Conservation (phyloP, 345 rosid species). For the Rubroshorea leprosula region DNA sequence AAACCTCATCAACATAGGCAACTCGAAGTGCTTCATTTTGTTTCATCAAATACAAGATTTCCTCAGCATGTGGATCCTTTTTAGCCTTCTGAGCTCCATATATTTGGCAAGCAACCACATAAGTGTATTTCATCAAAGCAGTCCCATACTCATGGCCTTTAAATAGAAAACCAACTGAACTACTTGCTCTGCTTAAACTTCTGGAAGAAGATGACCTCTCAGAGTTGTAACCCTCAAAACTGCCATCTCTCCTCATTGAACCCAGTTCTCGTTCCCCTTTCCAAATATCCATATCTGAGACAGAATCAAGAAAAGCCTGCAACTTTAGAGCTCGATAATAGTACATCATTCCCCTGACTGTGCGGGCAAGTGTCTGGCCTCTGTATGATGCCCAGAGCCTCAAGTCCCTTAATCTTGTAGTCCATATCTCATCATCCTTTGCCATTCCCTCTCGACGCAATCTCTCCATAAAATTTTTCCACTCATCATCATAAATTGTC, state of each 20-base stretch:
- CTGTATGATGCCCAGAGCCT: slow-evolving; percentile 98
- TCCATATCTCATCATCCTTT: slow-evolving; percentile 65
- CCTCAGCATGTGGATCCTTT: slow-evolving; percentile 86
- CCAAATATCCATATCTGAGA: slow-evolving; percentile 86
- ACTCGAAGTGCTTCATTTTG: slow-evolving; percentile 89
- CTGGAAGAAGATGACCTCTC: slow-evolving; percentile 42
- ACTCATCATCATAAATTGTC: slow-evolving; percentile 89
- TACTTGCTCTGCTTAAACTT: slow-evolving; percentile 59
- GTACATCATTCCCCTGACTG: slow-evolving; percentile 99
- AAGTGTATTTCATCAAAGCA: slow-evolving; percentile 89
- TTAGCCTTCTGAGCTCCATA: slow-evolving; percentile 89
- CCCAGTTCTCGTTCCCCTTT: slow-evolving; percentile 79
- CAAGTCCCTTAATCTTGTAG: slow-evolving; percentile 73
- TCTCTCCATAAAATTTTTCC: slow-evolving; percentile 92
- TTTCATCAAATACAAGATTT: slow-evolving; percentile 75
- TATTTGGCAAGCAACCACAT: slow-evolving; percentile 95
- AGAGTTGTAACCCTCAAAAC: slow-evolving; percentile 31
- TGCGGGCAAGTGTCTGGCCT: slow-evolving; percentile 93
- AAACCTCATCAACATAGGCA: slow-evolving; percentile 88
- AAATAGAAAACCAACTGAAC: slow-evolving; percentile 50
- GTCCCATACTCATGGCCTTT: slow-evolving; percentile 89
- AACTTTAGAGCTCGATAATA: slow-evolving; percentile 90
- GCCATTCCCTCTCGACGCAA: slow-evolving; percentile 80
- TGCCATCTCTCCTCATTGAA: slow-evolving; percentile 51
- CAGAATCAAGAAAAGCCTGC: slow-evolving; percentile 96